A percentile compares a stretch with the other conserved stretches of the same genome.
Conservation (phyloP, 805 yeast species). For the Kuraishia capsulata region DNA sequence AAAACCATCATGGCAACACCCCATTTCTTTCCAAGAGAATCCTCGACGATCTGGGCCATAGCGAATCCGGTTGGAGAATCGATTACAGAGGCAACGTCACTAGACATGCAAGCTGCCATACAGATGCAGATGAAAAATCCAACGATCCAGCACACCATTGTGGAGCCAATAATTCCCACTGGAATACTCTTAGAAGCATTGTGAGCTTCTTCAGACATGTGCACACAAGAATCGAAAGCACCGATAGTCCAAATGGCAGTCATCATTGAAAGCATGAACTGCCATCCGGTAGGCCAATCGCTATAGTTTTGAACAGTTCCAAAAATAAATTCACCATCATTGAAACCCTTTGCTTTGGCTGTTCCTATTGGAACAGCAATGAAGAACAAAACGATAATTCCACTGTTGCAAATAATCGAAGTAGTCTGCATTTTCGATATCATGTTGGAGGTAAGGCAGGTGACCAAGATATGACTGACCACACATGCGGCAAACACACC, state of each 20-base stretch:
- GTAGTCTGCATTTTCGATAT: slow-evolving; percentile 30
- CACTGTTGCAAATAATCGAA: slow-evolving; percentile 28
- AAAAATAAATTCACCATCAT: slow-evolving; percentile 26
- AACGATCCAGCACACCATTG: slow-evolving; percentile 29
- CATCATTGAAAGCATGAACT: slow-evolving; percentile 32
- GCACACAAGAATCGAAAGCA: slow-evolving; percentile 41
- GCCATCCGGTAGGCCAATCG: slow-evolving; percentile 32
- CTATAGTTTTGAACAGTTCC: slow-evolving; percentile 23
- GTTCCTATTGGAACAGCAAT: slow-evolving; percentile 39
- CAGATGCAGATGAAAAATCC: slow-evolving; percentile 35
- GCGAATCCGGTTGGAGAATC: slow-evolving; percentile 28
- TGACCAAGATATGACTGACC: slow-evolving; percentile 24
- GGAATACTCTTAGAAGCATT: slow-evolving; percentile 34
- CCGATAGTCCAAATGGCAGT: slow-evolving; percentile 46
- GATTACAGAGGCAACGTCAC: slow-evolving; percentile 23
- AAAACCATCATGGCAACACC: slow-evolving; percentile 39
- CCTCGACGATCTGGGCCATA: slow-evolving; percentile 38
- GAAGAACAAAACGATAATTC: slow-evolving; percentile 27
- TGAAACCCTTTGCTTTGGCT: slow-evolving; percentile 16
- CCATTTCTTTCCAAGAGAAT: slow-evolving; percentile 38
- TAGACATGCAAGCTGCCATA: slow-evolving; percentile 20
- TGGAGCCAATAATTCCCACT: slow-evolving; percentile 37
- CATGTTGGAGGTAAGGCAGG: slow-evolving; percentile 29
- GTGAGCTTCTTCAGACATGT: slow-evolving; percentile 39
- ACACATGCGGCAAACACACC: slow-evolving; percentile 37